phyloP scores from a whole-genome alignment of 139 green algal genomes.

The Chlorella sp. region DNA sequence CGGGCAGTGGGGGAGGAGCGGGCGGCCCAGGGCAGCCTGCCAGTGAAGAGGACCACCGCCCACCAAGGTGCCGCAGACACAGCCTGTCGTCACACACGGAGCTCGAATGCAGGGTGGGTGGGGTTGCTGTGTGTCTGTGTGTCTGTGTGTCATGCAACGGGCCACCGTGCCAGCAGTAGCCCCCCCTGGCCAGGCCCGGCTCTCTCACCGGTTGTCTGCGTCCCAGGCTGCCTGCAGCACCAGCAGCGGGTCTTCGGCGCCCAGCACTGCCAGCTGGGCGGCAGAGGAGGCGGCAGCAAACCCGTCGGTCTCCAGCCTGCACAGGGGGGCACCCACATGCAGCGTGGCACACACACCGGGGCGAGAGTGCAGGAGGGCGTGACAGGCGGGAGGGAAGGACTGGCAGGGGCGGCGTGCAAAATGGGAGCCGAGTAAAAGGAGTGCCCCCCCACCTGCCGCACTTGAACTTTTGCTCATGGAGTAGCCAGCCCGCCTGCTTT shows the following conservation, averaged over 20 bases:
- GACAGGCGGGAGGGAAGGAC: background rate
- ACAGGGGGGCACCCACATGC: background rate
- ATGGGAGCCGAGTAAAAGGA: background rate
- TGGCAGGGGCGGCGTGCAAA: background rate
- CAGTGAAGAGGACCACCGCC: background rate
- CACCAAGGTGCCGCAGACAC: background rate
- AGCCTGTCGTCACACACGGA: background rate
- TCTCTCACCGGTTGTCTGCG: background rate
- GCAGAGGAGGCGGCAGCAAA: constrained; percentile 9
- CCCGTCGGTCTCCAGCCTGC: constrained; percentile 18
- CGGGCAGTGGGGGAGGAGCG: background rate
- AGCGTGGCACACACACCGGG: too few species aligned
- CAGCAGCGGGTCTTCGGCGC: background rate
- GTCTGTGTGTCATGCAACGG: too few species aligned
- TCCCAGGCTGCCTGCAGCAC: background rate
- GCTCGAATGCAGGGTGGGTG: too few species aligned
- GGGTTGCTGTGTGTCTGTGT: too few species aligned
- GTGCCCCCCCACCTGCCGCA: too few species aligned
- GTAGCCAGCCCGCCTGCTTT: too few species aligned
- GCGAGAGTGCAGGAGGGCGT: background rate
- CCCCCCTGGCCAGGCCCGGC: too few species aligned
- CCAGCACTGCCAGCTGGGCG: background rate
- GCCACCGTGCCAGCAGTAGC: background rate
- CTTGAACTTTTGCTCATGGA: too few species aligned
- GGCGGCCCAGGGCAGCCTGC: background rate